Evolutionary conservation across 2,329 filamentous ascomycete species (phyloP).

Genomic region (Cordyceps pruinosa): DNA sequence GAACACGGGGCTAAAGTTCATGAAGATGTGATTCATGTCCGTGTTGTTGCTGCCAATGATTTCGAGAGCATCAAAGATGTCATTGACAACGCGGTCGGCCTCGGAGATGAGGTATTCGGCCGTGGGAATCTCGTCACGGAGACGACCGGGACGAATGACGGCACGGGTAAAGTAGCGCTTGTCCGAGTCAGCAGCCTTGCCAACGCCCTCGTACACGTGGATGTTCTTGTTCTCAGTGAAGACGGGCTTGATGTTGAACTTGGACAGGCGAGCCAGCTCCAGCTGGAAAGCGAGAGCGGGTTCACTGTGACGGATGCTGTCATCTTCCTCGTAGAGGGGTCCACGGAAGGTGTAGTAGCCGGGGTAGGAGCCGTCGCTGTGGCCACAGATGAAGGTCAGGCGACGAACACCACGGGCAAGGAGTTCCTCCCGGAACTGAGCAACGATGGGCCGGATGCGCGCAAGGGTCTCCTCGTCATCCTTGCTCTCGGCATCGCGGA

Average conservation of each 20-base stretch:
- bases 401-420: conserved; percentile 75
- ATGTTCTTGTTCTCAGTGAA: conserved; percentile 99
- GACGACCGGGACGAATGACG: conserved; percentile 85
- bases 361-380: conserved; percentile 88
- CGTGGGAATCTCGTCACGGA: conserved; percentile 96
- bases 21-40: conserved; percentile 99
- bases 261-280: conserved; percentile 85
- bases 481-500: conserved; percentile 77
- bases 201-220: conserved; percentile 94
- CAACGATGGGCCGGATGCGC: conserved; percentile 69
- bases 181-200: conserved; percentile 90
- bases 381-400: conserved; percentile 92
- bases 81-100: conserved; percentile 91
- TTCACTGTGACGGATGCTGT: conserved; percentile 94
- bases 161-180: conserved; percentile 98
- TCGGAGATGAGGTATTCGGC: conserved; percentile 97
- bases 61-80: conserved; percentile 94
- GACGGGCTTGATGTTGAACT: conserved; percentile 96
- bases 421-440: conserved; percentile 77
- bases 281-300: conserved; percentile 97
- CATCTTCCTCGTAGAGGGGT: conserved; percentile 80
- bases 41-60: conserved; percentile 99
- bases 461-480: conserved; percentile 75
- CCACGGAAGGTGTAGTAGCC: conserved; percentile 98
- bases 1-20: conserved; percentile 98